Evolutionary conservation across 208 protist genomes (phyloP), one percentile per base, ranked within the genome.

Genomic region (Leishmania tarentolae): DNA sequence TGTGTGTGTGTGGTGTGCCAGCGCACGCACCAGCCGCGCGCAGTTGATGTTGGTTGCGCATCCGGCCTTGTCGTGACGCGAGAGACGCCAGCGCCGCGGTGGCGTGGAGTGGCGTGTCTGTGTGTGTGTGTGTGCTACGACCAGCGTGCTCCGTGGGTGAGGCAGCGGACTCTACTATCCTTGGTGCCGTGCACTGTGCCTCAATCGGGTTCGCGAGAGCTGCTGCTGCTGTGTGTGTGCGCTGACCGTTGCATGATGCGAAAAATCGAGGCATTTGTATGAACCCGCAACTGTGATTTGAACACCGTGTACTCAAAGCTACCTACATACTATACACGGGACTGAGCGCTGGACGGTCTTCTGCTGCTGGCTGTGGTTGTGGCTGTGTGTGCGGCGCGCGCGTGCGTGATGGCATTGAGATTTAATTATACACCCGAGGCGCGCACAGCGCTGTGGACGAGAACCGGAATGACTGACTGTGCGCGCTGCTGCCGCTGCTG

Each of bases 11-110:
- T 72, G 68, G 19, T 44, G 68, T 46, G 68, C 24, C 68, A 73
- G 83, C 83, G 83, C 40, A 83, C 83, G 72, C 69, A 79, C 83
- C 78, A 86, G 78, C 83, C 74, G 53, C 47, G 73, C 42, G 71
- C 81, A 80, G 37, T 73, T 44, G 44, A 61, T 17, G 40, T 76
- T 71, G 42, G 71, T 77, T 83, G 79, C 79, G 71, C 70, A 73
- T 78, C n/a, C 70, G 79, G 79, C 69, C 79, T 83, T 83, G 79
- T 78, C 79, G 79, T 83, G 31, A 13, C 21, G 79, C 70, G 69
- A 77, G 79, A 83, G 37, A 3, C 42, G 68, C 68, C 7, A 28
- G 42, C 42, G 37, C 42, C n/a, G 68, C 44, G 68, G 68, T 24
- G 17, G 68, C 68, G 68, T n/a, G n/a, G n/a, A n/a, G n/a, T n/a